Percentiles rank a stretch among this genome's conserved stretches.
Conservation (phyloP, 495 filamentous ascomycete species). For the Usnea hakonensis region DNA sequence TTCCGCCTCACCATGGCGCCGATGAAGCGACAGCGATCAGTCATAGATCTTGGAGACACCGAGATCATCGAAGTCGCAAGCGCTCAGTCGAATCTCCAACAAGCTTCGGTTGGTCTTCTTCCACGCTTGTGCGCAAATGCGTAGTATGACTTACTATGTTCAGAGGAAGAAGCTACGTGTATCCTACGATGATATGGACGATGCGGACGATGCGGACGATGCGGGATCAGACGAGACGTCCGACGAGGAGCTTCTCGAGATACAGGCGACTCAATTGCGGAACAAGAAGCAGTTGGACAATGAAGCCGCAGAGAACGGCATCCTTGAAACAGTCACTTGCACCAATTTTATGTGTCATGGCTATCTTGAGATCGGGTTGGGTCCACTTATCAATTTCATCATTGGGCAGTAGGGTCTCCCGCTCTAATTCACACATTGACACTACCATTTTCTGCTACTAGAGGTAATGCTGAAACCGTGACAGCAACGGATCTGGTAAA, state of each 20-base stretch:
- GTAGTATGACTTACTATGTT: constrained; percentile 19
- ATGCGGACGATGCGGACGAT: constrained; percentile 19
- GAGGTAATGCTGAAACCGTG: not conserved
- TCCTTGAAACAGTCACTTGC: constrained; percentile 75
- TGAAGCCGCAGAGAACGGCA: constrained; percentile 68
- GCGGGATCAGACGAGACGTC: constrained; percentile 17
- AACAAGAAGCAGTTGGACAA: constrained; percentile 53
- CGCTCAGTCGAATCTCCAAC: constrained; percentile 38
- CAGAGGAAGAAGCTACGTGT: constrained; percentile 23
- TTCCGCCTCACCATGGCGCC: constrained; percentile 29
- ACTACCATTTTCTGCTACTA: not conserved
- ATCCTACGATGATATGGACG: constrained; percentile 22
- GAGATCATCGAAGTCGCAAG: constrained; percentile 41
- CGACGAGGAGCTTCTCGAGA: constrained; percentile 51
- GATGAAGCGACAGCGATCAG: constrained; percentile 42
- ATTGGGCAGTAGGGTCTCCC: constrained; percentile 54
- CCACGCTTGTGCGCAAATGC: constrained; percentile 14
- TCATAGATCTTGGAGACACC: constrained; percentile 38
- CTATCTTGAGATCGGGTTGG: constrained; percentile 69
- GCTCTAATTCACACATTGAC: not conserved
- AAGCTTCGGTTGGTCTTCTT: constrained; percentile 36
- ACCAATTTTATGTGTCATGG: constrained; percentile 94
- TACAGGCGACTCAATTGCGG: constrained; percentile 63
- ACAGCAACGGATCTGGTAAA: constrained; percentile 88
- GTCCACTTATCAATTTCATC: constrained; percentile 94